These are phyloP conservation scores for Cryptococcus jaspeensis DNA, from an alignment of 1,284 basidiomycete genomes.

Conservation along the genomic window DNA sequence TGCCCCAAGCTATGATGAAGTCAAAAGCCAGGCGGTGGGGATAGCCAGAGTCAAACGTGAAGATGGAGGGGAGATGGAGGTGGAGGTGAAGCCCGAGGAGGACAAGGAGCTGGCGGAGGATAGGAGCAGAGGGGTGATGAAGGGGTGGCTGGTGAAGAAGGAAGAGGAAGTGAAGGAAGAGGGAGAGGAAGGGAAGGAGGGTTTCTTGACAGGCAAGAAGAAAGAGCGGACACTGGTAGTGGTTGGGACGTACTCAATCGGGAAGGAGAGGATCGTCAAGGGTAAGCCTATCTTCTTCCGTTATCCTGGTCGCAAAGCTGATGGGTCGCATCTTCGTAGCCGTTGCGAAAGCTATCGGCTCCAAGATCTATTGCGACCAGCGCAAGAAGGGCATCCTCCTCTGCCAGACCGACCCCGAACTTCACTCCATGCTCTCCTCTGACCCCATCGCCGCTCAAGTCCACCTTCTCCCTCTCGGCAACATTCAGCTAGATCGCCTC, in stretches of 20 bases:
- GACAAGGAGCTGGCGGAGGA: constrained; percentile 32
- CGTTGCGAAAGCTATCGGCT: constrained; percentile 74
- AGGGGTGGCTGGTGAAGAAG: constrained; percentile 50
- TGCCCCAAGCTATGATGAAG: constrained; percentile 37
- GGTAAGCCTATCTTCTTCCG: constrained; percentile 55
- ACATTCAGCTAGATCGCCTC: constrained; percentile 75
- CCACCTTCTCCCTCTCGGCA: constrained; percentile 78
- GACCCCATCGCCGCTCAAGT: constrained; percentile 74
- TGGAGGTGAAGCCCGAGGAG: constrained; percentile 24
- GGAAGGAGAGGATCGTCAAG: constrained; percentile 96
- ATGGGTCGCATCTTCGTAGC: constrained; percentile 55
- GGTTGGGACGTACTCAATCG: constrained; percentile 94
- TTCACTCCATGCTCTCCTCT: constrained; percentile 73
- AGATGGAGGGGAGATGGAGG: constrained; percentile 33
- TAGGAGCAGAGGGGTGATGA: constrained; percentile 47
- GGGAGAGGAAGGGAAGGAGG: constrained; percentile 31
- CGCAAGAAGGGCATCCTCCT: constrained; percentile 75
- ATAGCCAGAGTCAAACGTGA: constrained; percentile 34
- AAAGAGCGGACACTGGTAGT: constrained; percentile 64
- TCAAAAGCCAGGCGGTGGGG: constrained; percentile 29
- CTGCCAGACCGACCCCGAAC: constrained; percentile 77
- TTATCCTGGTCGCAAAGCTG: background rate
- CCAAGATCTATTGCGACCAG: constrained; percentile 87
- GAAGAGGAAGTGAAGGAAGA: constrained; percentile 41
- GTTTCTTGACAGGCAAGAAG: constrained; percentile 27